These are phyloP conservation scores for Xylaria curta DNA, from an alignment of 495 filamentous ascomycete genomes.

Conservation along the genomic window DNA sequence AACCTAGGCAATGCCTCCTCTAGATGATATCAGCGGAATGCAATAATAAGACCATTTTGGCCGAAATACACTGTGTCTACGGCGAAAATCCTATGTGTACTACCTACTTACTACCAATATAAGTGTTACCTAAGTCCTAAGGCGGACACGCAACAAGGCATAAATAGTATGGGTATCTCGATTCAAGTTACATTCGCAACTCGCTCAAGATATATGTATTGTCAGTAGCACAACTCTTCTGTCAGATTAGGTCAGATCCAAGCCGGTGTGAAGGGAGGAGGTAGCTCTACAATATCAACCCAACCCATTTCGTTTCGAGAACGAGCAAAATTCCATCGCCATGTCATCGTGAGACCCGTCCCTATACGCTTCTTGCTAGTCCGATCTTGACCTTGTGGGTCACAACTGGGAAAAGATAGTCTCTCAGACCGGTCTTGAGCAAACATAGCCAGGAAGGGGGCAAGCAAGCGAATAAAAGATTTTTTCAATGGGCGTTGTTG, in stretches of 20 bases:
- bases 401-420: not conserved
- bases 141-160: not conserved
- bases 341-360: not conserved
- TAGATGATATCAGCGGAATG: conserved; percentile 4
- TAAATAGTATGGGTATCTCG: not conserved
- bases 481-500: not conserved
- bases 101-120: not conserved
- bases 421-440: too few species aligned
- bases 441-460: not conserved
- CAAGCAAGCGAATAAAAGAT: not conserved
- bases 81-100: conserved; percentile 7
- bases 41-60: conserved; percentile 21
- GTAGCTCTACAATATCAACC: not conserved
- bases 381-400: conserved; percentile 12
- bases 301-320: not conserved
- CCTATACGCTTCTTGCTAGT: not conserved
- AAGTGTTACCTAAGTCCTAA: not conserved
- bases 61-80: not conserved
- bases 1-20: conserved; percentile 6
- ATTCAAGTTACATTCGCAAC: not conserved
- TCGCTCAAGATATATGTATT: not conserved
- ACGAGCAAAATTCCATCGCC: not conserved
- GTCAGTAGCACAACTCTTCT: not conserved
- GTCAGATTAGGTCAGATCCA: not conserved
- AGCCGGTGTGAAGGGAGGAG: not conserved